A percentile compares a stretch with the other conserved stretches of the same genome.
These are phyloP conservation scores for Paspalum notatum DNA, from an alignment of 176 grass and related monocot species.

Conservation along the genomic window DNA sequence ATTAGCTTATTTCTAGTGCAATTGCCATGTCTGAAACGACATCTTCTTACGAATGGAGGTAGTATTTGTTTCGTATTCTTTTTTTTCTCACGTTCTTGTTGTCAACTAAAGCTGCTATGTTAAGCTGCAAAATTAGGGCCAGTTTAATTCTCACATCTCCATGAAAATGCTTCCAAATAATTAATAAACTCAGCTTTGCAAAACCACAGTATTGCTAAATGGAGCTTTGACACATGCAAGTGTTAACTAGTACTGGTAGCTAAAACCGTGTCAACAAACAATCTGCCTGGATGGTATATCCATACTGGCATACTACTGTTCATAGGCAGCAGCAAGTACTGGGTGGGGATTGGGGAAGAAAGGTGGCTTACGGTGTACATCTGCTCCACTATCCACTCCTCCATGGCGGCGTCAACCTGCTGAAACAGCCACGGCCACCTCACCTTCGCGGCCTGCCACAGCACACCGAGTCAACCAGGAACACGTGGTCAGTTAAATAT, in stretches of 20 bases:
- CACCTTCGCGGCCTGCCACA: slow-evolving; percentile 79
- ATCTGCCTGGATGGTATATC: too few relatives aligned
- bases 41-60: too few relatives aligned
- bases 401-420: slow-evolving; percentile 55
- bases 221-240: neutral
- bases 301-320: too few relatives aligned
- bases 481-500: neutral
- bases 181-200: neutral
- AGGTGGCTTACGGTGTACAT: slow-evolving; percentile 73
- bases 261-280: neutral
- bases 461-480: neutral
- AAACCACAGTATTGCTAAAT: neutral
- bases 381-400: slow-evolving; percentile 86
- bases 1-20: too few relatives aligned
- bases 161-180: neutral
- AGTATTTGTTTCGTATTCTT: neutral
- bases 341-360: neutral
- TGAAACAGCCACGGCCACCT: slow-evolving; percentile 81
- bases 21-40: too few relatives aligned
- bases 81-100: neutral
- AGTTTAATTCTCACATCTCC: neutral
- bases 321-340: neutral
- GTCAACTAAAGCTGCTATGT: neutral
- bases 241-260: neutral
- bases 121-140: neutral